Percentiles rank a stretch among this genome's conserved stretches.
phyloP scores from a whole-genome alignment of 2,329 filamentous ascomycete species.

The Cytospora piceae region DNA sequence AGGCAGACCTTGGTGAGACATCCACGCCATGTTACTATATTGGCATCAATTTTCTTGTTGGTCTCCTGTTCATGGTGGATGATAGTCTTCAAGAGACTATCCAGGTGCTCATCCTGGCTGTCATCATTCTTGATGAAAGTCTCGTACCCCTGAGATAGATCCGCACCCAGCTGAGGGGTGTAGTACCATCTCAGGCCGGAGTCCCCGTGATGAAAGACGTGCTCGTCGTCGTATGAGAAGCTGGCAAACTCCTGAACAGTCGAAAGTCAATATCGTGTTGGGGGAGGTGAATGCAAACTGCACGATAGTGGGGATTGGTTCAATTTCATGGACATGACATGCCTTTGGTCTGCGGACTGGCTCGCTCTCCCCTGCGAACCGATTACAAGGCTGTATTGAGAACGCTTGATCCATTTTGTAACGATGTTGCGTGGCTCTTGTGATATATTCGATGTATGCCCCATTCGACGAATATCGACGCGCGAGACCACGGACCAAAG shows the following conservation, averaged over 20 bases:
- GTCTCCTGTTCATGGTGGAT: conserved; percentile 71
- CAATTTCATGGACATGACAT: conserved; percentile 33
- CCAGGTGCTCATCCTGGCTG: conserved; percentile 81
- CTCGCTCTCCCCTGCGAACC: conserved; percentile 69
- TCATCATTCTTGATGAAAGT: conserved; percentile 84
- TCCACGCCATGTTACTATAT: conserved; percentile 90
- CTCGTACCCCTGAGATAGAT: conserved; percentile 81
- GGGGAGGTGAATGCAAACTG: background rate
- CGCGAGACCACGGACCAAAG: background rate
- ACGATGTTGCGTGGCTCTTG: background rate
- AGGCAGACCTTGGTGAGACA: conserved; percentile 91
- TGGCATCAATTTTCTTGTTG: conserved; percentile 69
- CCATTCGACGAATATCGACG: background rate
- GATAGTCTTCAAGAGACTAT: conserved; percentile 79
- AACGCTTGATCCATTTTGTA: conserved; percentile 47
- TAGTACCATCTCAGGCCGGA: conserved; percentile 89
- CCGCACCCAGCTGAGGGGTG: conserved; percentile 68
- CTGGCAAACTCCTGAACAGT: conserved; percentile 75
- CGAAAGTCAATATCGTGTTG: background rate
- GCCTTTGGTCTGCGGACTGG: conserved; percentile 77
- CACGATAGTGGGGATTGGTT: background rate
- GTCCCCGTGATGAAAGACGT: conserved; percentile 74
- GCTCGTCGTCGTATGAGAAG: conserved; percentile 91
- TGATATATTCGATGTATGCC: background rate
- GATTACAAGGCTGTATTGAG: conserved; percentile 68